Evolutionary conservation across 257 asterid species (phyloP).

Genomic region (Solanum bulbocastanum): DNA sequence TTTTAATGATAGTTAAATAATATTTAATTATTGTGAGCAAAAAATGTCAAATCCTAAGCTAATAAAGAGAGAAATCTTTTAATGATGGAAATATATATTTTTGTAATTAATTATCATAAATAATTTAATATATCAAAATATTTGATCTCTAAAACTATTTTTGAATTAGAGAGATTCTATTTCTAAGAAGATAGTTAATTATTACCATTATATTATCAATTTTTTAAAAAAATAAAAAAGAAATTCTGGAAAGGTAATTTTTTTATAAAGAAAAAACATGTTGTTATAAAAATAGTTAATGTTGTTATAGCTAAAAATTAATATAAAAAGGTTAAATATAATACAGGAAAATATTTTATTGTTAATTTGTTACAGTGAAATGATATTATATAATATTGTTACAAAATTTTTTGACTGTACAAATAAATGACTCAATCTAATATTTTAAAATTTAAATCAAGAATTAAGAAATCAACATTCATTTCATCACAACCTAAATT

Average conservation of each 20-base stretch:
- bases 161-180: background rate
- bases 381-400: no score
- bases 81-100: background rate
- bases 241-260: background rate
- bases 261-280: background rate
- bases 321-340: background rate
- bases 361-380: background rate
- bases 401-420: rapidly evolving
- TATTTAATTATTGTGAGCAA: no score
- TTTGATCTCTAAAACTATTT: background rate
- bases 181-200: background rate
- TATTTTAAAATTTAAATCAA: background rate
- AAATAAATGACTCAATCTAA: background rate
- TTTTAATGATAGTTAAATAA: background rate
- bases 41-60: background rate
- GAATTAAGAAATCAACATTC: background rate
- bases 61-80: background rate
- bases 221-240: no score
- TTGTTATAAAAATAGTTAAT: background rate
- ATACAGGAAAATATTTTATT: background rate
- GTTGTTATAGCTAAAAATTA: background rate
- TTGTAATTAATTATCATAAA: background rate
- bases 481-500: background rate
- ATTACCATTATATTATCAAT: background rate
- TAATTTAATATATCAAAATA: background rate